These are phyloP conservation scores for Penicillium mononematosum DNA, from an alignment of 495 filamentous ascomycete species.

Conservation along the genomic window DNA sequence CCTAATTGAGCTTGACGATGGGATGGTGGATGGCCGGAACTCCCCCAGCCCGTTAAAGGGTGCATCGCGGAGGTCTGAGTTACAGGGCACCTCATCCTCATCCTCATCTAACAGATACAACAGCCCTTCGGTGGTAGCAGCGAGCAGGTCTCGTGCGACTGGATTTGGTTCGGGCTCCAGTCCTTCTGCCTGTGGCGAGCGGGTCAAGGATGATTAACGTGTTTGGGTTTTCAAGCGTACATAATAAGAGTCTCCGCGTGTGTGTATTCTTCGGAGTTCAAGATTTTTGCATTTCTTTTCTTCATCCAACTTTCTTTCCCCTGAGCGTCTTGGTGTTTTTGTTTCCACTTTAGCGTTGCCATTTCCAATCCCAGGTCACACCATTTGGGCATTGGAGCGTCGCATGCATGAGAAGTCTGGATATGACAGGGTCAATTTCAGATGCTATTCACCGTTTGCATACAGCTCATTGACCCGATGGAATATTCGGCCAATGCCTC, in stretches of 20 bases:
- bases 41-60: slow-evolving; percentile 25
- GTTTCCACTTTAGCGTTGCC: slow-evolving; percentile 3
- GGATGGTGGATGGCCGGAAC: slow-evolving; percentile 34
- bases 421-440: background rate
- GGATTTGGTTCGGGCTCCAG: slow-evolving; percentile 15
- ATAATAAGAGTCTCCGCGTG: slow-evolving; percentile 28
- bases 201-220: slow-evolving; percentile 36
- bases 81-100: slow-evolving; percentile 22
- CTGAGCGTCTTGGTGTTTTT: slow-evolving; percentile 25
- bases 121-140: slow-evolving; percentile 33
- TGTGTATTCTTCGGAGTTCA: slow-evolving; percentile 17
- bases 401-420: slow-evolving; percentile 3
- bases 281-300: slow-evolving; percentile 18
- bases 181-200: slow-evolving; percentile 20
- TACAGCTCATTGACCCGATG: background rate
- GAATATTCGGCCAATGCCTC: background rate
- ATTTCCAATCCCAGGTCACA: background rate
- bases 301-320: slow-evolving; percentile 10
- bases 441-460: background rate
- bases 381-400: slow-evolving; percentile 2
- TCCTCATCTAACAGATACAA: slow-evolving; percentile 27
- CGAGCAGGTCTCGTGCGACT: slow-evolving; percentile 45
- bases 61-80: slow-evolving; percentile 21
- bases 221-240: slow-evolving; percentile 23
- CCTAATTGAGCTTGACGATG: slow-evolving; percentile 81